phyloP scores from a whole-genome alignment of 1,284 basidiomycete species.

The Porogramme epimiltina region DNA sequence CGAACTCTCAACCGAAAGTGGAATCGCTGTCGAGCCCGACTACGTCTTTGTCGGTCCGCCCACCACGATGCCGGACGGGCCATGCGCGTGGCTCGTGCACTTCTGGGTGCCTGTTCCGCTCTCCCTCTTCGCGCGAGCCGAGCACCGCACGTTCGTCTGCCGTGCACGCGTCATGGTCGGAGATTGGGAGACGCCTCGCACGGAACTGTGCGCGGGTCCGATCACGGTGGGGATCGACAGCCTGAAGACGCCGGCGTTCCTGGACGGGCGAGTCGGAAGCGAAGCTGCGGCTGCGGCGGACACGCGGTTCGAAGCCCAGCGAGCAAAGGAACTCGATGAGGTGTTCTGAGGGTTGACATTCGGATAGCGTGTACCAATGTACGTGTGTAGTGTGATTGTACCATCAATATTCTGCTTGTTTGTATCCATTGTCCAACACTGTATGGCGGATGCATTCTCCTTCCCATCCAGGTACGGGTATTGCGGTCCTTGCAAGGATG shows the following conservation, averaged over 20 bases:
- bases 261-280: not conserved
- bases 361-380: too few relatives aligned
- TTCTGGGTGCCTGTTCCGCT: conserved; percentile 26
- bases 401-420: too few relatives aligned
- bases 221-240: conserved; percentile 13
- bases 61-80: conserved; percentile 3
- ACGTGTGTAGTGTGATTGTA: too few relatives aligned
- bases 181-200: conserved; percentile 12
- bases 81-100: conserved; percentile 17
- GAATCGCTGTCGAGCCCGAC: conserved; percentile 15
- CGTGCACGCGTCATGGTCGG: conserved; percentile 14
- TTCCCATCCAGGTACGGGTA: too few relatives aligned
- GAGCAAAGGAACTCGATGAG: too few relatives aligned
- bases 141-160: conserved; percentile 17
- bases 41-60: conserved; percentile 8
- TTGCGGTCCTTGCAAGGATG: too few relatives aligned
- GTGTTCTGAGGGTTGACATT: too few relatives aligned
- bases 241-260: conserved; percentile 2
- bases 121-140: conserved; percentile 13
- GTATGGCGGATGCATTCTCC: too few relatives aligned
- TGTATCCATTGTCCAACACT: too few relatives aligned
- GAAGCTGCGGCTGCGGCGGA: not conserved
- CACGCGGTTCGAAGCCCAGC: too few relatives aligned
- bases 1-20: conserved; percentile 7
- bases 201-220: conserved; percentile 7